Base-by-base conservation (phyloP, 2,329 filamentous ascomycete species). In the Penicillium sp. region DNA sequence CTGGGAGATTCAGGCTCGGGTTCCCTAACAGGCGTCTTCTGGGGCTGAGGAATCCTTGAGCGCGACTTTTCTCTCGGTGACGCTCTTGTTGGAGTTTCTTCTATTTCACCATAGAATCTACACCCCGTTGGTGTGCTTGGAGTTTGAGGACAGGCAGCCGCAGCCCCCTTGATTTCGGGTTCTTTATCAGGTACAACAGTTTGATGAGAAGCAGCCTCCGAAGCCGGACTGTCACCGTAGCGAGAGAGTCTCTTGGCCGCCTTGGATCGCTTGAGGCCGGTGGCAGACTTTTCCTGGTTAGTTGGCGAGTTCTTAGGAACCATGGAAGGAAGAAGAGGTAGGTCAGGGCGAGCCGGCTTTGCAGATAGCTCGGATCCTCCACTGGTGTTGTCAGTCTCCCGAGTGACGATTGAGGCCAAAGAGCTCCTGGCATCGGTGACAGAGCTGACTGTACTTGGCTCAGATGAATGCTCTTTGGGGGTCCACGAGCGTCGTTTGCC, bases 401-500 rank as follows among this genome's bases (percentile, higher is more conserved):
- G 64, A 26, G 72, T 74, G 40, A 66, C 61, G n/a, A 61, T 65
- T 16, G 71, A 72, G 26, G 65, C 59, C 9, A 67, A 42, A 19
- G 72, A 74, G 22, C 56, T 63, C 38, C 65, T 60, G 16, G 67
- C 66, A 12, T 68, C 68, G 8, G 61, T 66, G 14, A 59, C 62
- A 45, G 64, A 69, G 36, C 65, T 67, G 16, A 70, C 49, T 5
- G 66, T 69, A 56, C 71, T 73, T 17, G 67, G 69, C 14, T 72
- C 69, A 25, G 70, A 71, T 26, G 61, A 64, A 16, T 66, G 62
- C 28, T 68, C 68, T 40, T 67, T 67, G 16, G 62, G 63, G 19
- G 61, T 64, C 51, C 59, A 56, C 37, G 70, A 72, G 43, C 69
- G 69, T 51, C 68, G 67, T 75, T 78, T 81, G 55, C 73, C 72